phyloP scores from a whole-genome alignment of 176 grass and related monocot genomes.

The Zea mays region Zm-B73-REFERENCE-NAM-5.0 NC_050096.1:254316501-254317000 shows the following conservation, averaged over 20 bases:
- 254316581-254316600: conserved; percentile 9
- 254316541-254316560: conserved; percentile 10
- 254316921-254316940: too few species aligned
- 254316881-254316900: too few species aligned
- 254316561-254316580: not conserved
- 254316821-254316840: conserved; percentile 4
- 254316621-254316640: not conserved
- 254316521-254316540: not conserved
- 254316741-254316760: conserved; percentile 47
- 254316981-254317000: too few species aligned
- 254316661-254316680: not conserved
- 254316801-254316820: conserved; percentile 31
- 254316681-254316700: conserved; percentile 25
- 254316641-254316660: not conserved
- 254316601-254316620: conserved; percentile 29
- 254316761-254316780: conserved; percentile 41
- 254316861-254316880: too few species aligned
- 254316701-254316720: conserved; percentile 27
- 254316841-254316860: too few species aligned
- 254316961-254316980: too few species aligned
- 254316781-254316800: conserved; percentile 59
- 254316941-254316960: too few species aligned
- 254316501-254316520: too few species aligned
- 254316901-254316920: too few species aligned
- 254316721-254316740: conserved; percentile 49